phyloP scores from a whole-genome alignment of 139 green algal species.

The Diplosphaera chodatii region DNA sequence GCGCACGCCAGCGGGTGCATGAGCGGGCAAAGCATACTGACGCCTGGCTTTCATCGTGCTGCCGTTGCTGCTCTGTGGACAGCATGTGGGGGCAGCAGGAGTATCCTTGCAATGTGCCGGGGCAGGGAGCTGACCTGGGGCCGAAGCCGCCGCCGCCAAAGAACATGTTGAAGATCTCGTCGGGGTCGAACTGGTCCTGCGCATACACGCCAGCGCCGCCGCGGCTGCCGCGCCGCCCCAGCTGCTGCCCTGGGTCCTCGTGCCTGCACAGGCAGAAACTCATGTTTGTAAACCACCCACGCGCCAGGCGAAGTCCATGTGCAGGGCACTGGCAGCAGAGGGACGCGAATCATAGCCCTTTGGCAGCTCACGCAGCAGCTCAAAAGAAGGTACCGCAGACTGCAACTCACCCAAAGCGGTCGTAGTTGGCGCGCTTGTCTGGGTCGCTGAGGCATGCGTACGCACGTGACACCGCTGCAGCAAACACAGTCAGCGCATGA shows the following conservation, averaged over 20 bases:
- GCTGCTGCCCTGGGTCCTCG: neutral
- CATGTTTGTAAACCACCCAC: too few relatives aligned
- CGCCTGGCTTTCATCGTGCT: too few relatives aligned
- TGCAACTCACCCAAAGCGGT: constrained; percentile 44
- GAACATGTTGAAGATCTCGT: constrained; percentile 64
- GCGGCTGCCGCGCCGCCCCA: constrained; percentile 17
- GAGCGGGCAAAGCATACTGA: too few relatives aligned
- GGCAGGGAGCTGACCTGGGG: neutral
- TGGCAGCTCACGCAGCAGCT: too few relatives aligned
- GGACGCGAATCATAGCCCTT: too few relatives aligned
- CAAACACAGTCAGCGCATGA: too few relatives aligned
- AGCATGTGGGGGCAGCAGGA: neutral
- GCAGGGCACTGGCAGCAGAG: too few relatives aligned
- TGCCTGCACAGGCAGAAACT: too few relatives aligned
- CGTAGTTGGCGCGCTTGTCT: constrained; percentile 54
- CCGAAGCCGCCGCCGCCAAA: constrained; percentile 39
- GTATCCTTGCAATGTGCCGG: neutral
- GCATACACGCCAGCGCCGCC: constrained; percentile 4
- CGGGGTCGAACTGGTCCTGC: constrained; percentile 38
- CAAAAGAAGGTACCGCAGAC: neutral
- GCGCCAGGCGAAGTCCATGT: too few relatives aligned
- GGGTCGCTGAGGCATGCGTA: constrained; percentile 61
- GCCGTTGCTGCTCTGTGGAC: too few relatives aligned
- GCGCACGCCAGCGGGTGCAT: neutral
- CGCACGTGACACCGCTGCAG: constrained; percentile 51